phyloP scores from a whole-genome alignment of 2,329 filamentous ascomycete genomes.

The Colletotrichum lentis region DNA sequence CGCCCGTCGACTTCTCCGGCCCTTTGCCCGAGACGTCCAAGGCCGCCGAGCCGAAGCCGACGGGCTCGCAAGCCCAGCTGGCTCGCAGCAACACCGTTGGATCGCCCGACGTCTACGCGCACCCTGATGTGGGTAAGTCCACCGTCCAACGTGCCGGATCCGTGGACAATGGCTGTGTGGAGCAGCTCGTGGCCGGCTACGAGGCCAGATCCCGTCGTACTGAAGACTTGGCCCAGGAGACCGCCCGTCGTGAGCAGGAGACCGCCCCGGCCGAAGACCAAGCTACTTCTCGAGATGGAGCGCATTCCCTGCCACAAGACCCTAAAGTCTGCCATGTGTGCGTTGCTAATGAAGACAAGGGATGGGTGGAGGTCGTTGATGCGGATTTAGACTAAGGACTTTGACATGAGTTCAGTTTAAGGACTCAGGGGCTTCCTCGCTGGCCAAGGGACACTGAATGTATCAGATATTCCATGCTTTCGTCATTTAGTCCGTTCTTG shows the following conservation, averaged over 20 bases:
- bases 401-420: too few species aligned
- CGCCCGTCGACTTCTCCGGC: neutral
- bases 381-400: neutral
- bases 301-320: too few species aligned
- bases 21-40: neutral
- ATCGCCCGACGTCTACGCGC: neutral
- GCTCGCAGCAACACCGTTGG: neutral
- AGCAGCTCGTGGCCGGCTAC: conserved; percentile 18
- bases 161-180: neutral
- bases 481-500: too few species aligned
- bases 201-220: conserved; percentile 4
- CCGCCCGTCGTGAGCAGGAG: neutral
- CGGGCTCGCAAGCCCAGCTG: neutral
- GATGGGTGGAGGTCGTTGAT: neutral
- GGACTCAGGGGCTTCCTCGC: too few species aligned
- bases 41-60: neutral
- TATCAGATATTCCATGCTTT: too few species aligned
- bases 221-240: neutral
- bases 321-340: neutral
- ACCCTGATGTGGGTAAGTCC: neutral
- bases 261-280: too few species aligned
- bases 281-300: too few species aligned
- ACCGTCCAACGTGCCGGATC: neutral
- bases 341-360: neutral
- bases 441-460: too few species aligned